phyloP scores from a whole-genome alignment of 2,329 filamentous ascomycete genomes.

The Cercospora sesami region DNA sequence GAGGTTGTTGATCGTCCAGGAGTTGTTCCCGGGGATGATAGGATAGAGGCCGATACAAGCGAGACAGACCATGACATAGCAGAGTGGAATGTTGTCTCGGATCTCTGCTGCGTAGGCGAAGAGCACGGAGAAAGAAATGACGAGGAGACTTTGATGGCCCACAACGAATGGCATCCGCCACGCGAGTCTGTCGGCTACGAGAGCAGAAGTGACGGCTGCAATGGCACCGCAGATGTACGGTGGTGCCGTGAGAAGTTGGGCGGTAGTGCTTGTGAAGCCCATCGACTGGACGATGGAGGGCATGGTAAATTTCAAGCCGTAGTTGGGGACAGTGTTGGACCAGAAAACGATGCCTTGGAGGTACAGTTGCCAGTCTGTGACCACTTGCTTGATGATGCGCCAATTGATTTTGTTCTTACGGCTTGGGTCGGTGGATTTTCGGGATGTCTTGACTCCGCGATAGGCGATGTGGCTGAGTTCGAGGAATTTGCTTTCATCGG shows the following conservation, averaged over 20 bases:
- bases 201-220: conserved; percentile 34
- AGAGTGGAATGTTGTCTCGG: conserved; percentile 21
- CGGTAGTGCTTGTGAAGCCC: conserved; percentile 29
- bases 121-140: conserved; percentile 36
- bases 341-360: conserved; percentile 31
- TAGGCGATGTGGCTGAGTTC: conserved; percentile 61
- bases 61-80: conserved; percentile 36
- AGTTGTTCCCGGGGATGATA: conserved; percentile 33
- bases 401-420: conserved; percentile 49
- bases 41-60: conserved; percentile 36
- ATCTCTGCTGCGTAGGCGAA: conserved; percentile 28
- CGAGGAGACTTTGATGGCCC: conserved; percentile 30
- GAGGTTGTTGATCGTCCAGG: conserved; percentile 39
- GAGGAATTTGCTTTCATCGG: conserved; percentile 66
- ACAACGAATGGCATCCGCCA: conserved; percentile 39
- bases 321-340: conserved; percentile 32
- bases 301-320: conserved; percentile 41
- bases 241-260: conserved; percentile 34
- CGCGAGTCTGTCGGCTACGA: conserved; percentile 37
- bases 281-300: conserved; percentile 52
- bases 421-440: conserved; percentile 19
- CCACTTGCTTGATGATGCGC: conserved; percentile 27
- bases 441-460: conserved; percentile 44
- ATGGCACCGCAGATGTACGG: conserved; percentile 37
- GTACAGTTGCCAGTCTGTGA: conserved; percentile 32